Evolutionary conservation across 2,329 filamentous ascomycete species (phyloP), one percentile per base, ranked within the genome.

Genomic region (Fusarium citri): DNA sequence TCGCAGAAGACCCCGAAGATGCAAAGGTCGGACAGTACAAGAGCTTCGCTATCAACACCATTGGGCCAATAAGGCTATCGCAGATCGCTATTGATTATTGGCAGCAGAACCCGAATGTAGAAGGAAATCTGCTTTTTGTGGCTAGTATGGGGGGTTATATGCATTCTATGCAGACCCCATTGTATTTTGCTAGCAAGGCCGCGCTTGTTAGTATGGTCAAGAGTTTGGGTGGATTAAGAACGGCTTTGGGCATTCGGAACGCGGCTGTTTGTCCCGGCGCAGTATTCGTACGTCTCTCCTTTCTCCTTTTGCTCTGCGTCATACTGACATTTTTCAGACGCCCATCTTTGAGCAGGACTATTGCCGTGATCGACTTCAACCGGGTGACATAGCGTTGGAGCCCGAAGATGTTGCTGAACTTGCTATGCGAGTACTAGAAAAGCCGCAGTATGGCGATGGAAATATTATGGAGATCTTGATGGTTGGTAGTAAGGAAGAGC

Each of bases 11-110:
- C 12, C 46, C 40, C 3, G 54, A 54, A 0, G 72, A 78, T 28
- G 64, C 67, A 10, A 25, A 45, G 1, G 34, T 61, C 1, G 72
- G 77, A 1, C 46, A 60, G 14, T 78, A 78, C 43, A 64, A 69
- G 22, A 76, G 30, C 3, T 73, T 77, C 18, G 53, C 69, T 3
- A 43, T 79, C 6, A 79, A 79, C n/a, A 64, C 69, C 1, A 66
- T 74, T 6, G 74, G 59, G 0, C 76, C 77, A 1, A 76, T 78
- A 8, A 66, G 73, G 3, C 40, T 77, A 2, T 72, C 76, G 0
- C 74, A 77, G 14, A 68, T 78, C 14, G 76, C 75, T 0, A 51
- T 78, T 14, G 67, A 75, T 41, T 76, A 78, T 50, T 80, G 76
- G 77, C 58, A 74, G 15, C 55, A 74, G 43, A 66, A 77, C 41